Conservation (phyloP, 768 basidiomycete genomes). For the Suillus subluteus region DNA sequence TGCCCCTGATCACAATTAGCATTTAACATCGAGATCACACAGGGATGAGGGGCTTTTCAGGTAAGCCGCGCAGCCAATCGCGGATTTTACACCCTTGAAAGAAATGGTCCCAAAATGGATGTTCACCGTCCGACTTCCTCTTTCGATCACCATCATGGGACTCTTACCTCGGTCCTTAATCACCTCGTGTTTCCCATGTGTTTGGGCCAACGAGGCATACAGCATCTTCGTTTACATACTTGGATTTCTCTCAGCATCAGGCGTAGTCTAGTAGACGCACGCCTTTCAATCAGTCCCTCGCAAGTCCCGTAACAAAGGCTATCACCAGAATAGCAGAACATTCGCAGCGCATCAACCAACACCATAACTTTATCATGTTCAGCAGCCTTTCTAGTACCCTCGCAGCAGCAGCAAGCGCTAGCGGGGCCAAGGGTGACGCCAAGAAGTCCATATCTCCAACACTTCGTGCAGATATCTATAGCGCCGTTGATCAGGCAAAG, state of each 20-base stretch:
- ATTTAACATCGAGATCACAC: conserved; percentile 3
- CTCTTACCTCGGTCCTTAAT: not conserved
- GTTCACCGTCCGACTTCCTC: not conserved
- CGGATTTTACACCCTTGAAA: not conserved
- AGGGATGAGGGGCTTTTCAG: not conserved
- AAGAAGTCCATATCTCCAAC: conserved; percentile 52
- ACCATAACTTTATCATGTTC: conserved; percentile 42
- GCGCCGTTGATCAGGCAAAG: conserved; percentile 48
- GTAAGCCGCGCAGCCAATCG: not conserved
- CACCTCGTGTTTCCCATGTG: conserved; percentile 29
- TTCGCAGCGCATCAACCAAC: not conserved
- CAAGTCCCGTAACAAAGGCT: not conserved
- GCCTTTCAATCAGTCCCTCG: conserved; percentile 3
- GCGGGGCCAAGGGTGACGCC: conserved; percentile 22
- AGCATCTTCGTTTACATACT: conserved; percentile 22
- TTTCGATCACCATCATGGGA: conserved; percentile 6
- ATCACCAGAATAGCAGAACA: conserved; percentile 11
- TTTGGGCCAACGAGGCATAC: conserved; percentile 14
- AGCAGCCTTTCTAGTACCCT: conserved; percentile 48
- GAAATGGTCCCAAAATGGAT: not conserved
- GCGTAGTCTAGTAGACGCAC: not conserved
- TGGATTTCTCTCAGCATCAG: conserved; percentile 7
- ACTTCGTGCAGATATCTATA: conserved; percentile 55
- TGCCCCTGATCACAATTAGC: conserved; percentile 10
- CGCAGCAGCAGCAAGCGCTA: conserved; percentile 34